A percentile compares a stretch with the other conserved stretches of the same genome.
Evolutionary conservation across 176 grass and related monocot genomes (phyloP).

Genomic region (Saccharum officinarum): DNA sequence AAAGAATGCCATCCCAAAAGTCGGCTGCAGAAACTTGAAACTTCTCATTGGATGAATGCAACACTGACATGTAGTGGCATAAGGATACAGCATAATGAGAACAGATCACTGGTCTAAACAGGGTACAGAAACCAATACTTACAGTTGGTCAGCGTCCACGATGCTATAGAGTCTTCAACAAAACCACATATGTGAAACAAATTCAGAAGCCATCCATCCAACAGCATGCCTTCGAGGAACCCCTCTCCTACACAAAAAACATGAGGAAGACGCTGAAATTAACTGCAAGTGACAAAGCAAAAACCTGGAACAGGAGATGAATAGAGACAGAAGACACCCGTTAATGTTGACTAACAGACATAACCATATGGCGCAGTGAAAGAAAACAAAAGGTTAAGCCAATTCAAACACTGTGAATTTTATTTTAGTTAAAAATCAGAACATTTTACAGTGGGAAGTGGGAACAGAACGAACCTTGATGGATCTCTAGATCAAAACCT

Average conservation of each 20-base stretch:
- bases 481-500: slow-evolving; percentile 48
- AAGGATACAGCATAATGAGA: slow-evolving; percentile 36
- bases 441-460: background rate
- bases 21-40: slow-evolving; percentile 60
- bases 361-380: background rate
- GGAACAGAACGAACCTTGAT: slow-evolving; percentile 45
- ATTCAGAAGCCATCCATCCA: slow-evolving; percentile 81
- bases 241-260: slow-evolving; percentile 44
- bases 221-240: slow-evolving; percentile 64
- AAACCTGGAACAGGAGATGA: background rate
- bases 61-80: slow-evolving; percentile 48
- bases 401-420: background rate
- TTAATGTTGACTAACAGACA: background rate
- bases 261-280: slow-evolving; percentile 31
- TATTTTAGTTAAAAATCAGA: slow-evolving; percentile 2
- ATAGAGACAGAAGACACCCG: background rate
- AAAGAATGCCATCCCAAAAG: slow-evolving; percentile 81
- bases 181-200: slow-evolving; percentile 47
- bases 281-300: background rate
- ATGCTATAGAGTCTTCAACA: slow-evolving; percentile 72
- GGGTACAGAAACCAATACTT: slow-evolving; percentile 25
- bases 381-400: background rate
- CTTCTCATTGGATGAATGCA: slow-evolving; percentile 75
- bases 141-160: slow-evolving; percentile 66
- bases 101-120: background rate